These are phyloP conservation scores for Helminthosporium solani DNA, from an alignment of 2,329 filamentous ascomycete species.

Conservation along the genomic window DNA sequence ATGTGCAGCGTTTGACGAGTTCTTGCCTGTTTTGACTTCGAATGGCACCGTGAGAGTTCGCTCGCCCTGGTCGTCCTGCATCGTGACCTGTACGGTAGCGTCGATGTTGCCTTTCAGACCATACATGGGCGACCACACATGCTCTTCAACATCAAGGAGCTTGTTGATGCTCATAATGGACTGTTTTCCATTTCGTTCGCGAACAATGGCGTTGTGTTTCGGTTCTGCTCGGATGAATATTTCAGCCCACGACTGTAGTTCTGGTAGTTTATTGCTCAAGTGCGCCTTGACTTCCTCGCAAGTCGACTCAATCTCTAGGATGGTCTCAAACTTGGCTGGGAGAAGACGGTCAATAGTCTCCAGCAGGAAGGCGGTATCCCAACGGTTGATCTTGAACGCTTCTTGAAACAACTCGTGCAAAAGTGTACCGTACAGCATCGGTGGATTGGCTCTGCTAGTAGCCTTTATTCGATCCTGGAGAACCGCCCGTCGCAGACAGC, in stretches of 20 bases:
- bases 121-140: slow-evolving; percentile 97
- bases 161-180: slow-evolving; percentile 86
- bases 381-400: slow-evolving; percentile 78
- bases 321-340: slow-evolving; percentile 78
- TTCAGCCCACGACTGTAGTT: slow-evolving; percentile 79
- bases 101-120: slow-evolving; percentile 97
- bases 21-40: slow-evolving; percentile 92
- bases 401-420: slow-evolving; percentile 95
- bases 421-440: slow-evolving; percentile 88
- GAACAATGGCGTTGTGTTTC: slow-evolving; percentile 68
- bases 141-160: slow-evolving; percentile 92
- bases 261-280: slow-evolving; percentile 77
- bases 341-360: slow-evolving; percentile 67
- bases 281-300: slow-evolving; percentile 73
- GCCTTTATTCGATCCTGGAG: slow-evolving; percentile 94
- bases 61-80: slow-evolving; percentile 67
- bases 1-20: slow-evolving; percentile 73
- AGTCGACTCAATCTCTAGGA: slow-evolving; percentile 83
- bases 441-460: slow-evolving; percentile 73
- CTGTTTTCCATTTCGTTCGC: slow-evolving; percentile 74
- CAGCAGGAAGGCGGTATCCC: slow-evolving; percentile 69
- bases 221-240: slow-evolving; percentile 74
- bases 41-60: slow-evolving; percentile 83
- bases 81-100: slow-evolving; percentile 85
- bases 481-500: slow-evolving; percentile 85